A percentile compares a stretch with the other conserved stretches of the same genome.
These are phyloP conservation scores for Colletotrichum agaves DNA, from an alignment of 2,329 filamentous ascomycete species.

Conservation along the genomic window DNA sequence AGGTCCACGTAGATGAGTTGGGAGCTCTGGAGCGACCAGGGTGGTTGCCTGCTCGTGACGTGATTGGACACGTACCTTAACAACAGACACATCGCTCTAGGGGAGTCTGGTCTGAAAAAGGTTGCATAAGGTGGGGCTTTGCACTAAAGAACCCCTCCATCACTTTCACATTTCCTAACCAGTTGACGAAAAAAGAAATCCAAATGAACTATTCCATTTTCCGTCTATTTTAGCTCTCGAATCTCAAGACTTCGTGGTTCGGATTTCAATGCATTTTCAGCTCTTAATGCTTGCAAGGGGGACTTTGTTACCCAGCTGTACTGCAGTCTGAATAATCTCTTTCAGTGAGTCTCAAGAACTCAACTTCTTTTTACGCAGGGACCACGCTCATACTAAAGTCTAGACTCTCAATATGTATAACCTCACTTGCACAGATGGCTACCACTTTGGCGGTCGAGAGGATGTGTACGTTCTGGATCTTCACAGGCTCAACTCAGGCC, in stretches of 20 bases:
- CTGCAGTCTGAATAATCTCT: neutral
- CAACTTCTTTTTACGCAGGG: neutral
- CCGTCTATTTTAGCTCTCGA: neutral
- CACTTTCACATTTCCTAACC: neutral
- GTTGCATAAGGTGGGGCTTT: conserved; percentile 23
- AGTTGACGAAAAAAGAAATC: neutral
- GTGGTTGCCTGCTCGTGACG: conserved; percentile 5
- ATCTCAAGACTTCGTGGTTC: neutral
- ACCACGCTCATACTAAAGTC: conserved; percentile 18
- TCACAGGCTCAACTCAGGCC: conserved; percentile 58
- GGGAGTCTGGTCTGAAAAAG: neutral
- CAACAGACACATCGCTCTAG: neutral
- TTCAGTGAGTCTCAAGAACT: neutral
- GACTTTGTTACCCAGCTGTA: neutral
- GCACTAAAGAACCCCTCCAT: conserved; percentile 6
- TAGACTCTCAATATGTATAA: conserved; percentile 51
- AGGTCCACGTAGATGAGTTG: conserved; percentile 37
- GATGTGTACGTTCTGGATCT: conserved; percentile 70
- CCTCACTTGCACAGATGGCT: conserved; percentile 52
- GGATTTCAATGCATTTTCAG: neutral
- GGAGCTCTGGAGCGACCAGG: conserved; percentile 17
- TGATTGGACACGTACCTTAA: conserved; percentile 23
- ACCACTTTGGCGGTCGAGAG: conserved; percentile 49
- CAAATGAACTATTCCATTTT: conserved; percentile 1
- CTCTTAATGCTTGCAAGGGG: neutral